Evolutionary conservation across 768 basidiomycete species (phyloP).

Genomic region (Hortiboletus campestris): DNA sequence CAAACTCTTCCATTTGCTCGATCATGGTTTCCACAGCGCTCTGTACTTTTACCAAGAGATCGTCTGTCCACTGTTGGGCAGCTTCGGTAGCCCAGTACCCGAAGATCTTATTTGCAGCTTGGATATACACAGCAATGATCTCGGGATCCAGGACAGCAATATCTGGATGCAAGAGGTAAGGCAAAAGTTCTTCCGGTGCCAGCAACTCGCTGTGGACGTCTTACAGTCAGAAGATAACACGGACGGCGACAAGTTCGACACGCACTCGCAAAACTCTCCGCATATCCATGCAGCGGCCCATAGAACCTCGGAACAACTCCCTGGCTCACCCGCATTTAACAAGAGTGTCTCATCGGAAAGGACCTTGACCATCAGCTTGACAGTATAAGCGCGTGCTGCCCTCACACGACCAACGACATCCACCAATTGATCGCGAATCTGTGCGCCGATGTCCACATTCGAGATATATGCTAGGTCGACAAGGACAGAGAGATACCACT

Average conservation of each 20-base stretch:
- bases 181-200: conserved; percentile 72
- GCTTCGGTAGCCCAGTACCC: conserved; percentile 79
- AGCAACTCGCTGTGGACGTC: conserved; percentile 59
- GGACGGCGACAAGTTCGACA: conserved; percentile 1
- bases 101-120: conserved; percentile 83
- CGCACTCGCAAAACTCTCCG: conserved; percentile 90
- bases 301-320: conserved; percentile 79
- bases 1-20: conserved; percentile 56
- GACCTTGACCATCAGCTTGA: conserved; percentile 79
- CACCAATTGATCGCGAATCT: conserved; percentile 81
- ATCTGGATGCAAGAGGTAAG: conserved; percentile 63
- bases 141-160: conserved; percentile 58
- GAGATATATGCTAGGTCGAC: conserved; percentile 90
- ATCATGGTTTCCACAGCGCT: conserved; percentile 61
- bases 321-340: conserved; percentile 61
- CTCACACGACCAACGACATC: conserved; percentile 84
- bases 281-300: conserved; percentile 98
- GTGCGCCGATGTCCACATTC: conserved; percentile 69
- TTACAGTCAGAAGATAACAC: conserved; percentile 1
- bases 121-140: conserved; percentile 76
- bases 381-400: conserved; percentile 72
- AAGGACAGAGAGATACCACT: conserved; percentile 96
- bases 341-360: conserved; percentile 77
- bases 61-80: conserved; percentile 75
- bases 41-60: conserved; percentile 63